Evolutionary conservation across 345 rosid species (phyloP).

Genomic region (Pelargonium nanum): DNA sequence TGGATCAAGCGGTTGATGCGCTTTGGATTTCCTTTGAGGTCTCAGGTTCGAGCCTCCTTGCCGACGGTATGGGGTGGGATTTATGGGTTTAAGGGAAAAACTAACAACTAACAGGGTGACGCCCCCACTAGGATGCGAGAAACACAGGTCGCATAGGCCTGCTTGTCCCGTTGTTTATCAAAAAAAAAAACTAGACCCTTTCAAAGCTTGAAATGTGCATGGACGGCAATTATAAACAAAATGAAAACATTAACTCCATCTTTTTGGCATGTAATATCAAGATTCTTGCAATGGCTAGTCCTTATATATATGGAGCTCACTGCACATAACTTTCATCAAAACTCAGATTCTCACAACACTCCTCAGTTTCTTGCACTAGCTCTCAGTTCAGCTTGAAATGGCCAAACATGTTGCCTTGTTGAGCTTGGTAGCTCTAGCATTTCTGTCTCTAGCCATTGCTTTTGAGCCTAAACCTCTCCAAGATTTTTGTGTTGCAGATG

Average conservation of each 20-base stretch:
- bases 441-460: neutral
- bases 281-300: neutral
- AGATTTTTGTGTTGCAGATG: neutral
- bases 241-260: neutral
- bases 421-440: neutral
- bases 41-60: too few relatives aligned
- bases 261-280: neutral
- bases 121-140: too few relatives aligned
- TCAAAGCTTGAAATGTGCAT: neutral
- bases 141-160: too few relatives aligned
- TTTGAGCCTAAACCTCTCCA: constrained; percentile 1
- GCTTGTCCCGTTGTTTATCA: too few relatives aligned
- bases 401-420: neutral
- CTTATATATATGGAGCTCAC: neutral
- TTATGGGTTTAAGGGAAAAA: too few relatives aligned
- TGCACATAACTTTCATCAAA: neutral
- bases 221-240: too few relatives aligned
- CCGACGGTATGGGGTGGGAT: too few relatives aligned
- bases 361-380: neutral
- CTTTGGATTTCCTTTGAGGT: too few relatives aligned
- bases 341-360: neutral
- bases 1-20: too few relatives aligned
- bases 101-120: too few relatives aligned
- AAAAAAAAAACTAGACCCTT: neutral
- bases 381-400: neutral